A percentile compares a stretch with the other conserved stretches of the same genome.
Evolutionary conservation across 2,329 filamentous ascomycete species (phyloP).

Genomic region (Sporothrix humicola): DNA sequence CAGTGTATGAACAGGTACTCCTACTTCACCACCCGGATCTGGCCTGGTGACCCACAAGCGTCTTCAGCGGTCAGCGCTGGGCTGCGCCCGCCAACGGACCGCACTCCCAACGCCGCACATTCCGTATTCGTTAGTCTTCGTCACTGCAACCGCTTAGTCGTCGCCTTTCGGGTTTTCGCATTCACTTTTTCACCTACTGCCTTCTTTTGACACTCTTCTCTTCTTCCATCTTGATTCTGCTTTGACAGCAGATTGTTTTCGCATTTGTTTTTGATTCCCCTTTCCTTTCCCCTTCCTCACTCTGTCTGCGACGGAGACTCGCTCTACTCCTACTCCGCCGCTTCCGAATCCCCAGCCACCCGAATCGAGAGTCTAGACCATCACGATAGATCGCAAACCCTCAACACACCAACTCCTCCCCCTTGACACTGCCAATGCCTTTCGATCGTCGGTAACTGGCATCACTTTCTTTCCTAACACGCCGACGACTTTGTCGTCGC

Average conservation of each 20-base stretch:
- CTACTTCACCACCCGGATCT: not conserved
- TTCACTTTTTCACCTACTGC: not conserved
- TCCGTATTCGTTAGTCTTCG: constrained; percentile 6
- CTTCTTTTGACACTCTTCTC: not conserved
- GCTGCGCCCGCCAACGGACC: too few species aligned
- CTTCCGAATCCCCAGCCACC: constrained; percentile 10
- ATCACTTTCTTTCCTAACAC: not conserved
- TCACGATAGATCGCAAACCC: not conserved
- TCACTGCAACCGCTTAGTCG: not conserved
- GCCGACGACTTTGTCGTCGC: too few species aligned
- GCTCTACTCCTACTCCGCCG: not conserved
- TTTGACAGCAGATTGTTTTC: constrained; percentile 9
- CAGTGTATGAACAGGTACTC: not conserved
- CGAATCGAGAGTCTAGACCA: not conserved
- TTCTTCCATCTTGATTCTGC: not conserved
- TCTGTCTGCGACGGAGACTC: constrained; percentile 23
- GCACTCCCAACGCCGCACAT: constrained; percentile 9
- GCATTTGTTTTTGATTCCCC: too few species aligned
- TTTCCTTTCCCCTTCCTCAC: not conserved
- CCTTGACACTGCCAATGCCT: not conserved
- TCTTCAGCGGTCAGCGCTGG: constrained; percentile 6
- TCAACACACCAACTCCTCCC: too few species aligned
- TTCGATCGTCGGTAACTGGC: not conserved
- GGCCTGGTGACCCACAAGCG: constrained; percentile 4
- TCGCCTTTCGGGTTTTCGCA: not conserved